Evolutionary conservation across 257 asterid species (phyloP).

Genomic region (Solanum ahanhuiri): DNA sequence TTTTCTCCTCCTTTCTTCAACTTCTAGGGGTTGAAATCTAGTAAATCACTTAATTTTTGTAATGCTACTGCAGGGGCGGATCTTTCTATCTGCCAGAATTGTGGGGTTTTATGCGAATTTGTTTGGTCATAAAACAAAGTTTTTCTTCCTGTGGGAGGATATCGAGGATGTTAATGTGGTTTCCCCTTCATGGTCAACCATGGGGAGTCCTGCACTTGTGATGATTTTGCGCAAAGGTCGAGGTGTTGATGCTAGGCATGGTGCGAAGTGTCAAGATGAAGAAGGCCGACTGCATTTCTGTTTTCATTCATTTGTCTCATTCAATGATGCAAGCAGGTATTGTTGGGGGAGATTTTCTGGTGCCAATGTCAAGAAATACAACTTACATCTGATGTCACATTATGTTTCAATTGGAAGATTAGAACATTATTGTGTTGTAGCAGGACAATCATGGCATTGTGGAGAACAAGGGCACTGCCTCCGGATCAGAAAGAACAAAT

Average conservation of each 20-base stretch:
- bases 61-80: conserved; percentile 63
- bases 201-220: conserved; percentile 74
- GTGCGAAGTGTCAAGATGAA: conserved; percentile 68
- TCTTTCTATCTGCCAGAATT: conserved; percentile 88
- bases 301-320: conserved; percentile 81
- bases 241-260: conserved; percentile 70
- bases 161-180: conserved; percentile 76
- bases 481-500: conserved; percentile 46
- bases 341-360: not conserved
- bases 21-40: not conserved
- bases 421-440: not conserved
- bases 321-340: conserved; percentile 76
- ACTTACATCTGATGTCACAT: not conserved
- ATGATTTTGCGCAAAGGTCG: conserved; percentile 67
- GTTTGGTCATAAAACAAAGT: conserved; percentile 78
- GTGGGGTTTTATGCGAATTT: conserved; percentile 81
- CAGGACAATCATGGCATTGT: conserved; percentile 79
- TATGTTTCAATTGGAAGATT: not conserved
- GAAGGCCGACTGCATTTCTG: conserved; percentile 76
- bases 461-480: conserved; percentile 66
- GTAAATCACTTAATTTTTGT: not conserved
- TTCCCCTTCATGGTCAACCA: conserved; percentile 66
- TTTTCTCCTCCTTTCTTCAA: not conserved
- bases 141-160: conserved; percentile 93
- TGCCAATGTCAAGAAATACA: not conserved